Percentiles rank a stretch among this genome's conserved stretches.
phyloP scores from a whole-genome alignment of 2,329 filamentous ascomycete species.

The Fusarium nygamai region DNA sequence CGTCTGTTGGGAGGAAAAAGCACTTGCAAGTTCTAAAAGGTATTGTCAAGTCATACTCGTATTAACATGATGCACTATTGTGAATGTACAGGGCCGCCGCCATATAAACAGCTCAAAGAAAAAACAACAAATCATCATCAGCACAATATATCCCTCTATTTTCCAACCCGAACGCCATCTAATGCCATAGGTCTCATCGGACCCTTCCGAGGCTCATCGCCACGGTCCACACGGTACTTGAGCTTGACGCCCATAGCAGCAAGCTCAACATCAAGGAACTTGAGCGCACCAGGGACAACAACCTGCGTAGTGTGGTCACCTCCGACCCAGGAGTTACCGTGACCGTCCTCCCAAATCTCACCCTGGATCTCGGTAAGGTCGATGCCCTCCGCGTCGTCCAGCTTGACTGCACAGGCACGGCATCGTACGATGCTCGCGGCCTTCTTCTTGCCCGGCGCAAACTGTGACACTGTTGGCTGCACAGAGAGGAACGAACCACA shows the following conservation, averaged over 20 bases:
- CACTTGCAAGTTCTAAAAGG: background rate
- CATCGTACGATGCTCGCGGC: constrained; percentile 79
- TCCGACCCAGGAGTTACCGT: constrained; percentile 84
- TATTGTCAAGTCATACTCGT: constrained; percentile 28
- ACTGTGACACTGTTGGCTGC: constrained; percentile 78
- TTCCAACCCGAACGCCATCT: constrained; percentile 43
- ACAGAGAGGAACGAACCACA: constrained; percentile 94
- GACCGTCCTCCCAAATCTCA: constrained; percentile 92
- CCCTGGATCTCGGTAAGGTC: constrained; percentile 68
- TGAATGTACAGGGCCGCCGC: constrained; percentile 24
- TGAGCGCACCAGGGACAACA: constrained; percentile 90
- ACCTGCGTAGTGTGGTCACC: constrained; percentile 92
- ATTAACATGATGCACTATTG: constrained; percentile 29
- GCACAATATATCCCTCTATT: constrained; percentile 35
- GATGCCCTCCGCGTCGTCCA: constrained; percentile 67
- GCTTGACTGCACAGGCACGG: constrained; percentile 75
- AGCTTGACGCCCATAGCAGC: constrained; percentile 96
- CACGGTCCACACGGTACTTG: constrained; percentile 76
- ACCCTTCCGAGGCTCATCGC: constrained; percentile 71
- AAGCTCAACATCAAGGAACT: constrained; percentile 93
- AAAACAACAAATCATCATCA: constrained; percentile 30
- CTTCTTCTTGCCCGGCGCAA: constrained; percentile 69
- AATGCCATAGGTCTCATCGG: constrained; percentile 55
- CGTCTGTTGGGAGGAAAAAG: background rate
- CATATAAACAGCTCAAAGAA: constrained; percentile 32